Base-by-base conservation (phyloP, 1,284 basidiomycete species). In the Leccinum solheimii region DNA sequence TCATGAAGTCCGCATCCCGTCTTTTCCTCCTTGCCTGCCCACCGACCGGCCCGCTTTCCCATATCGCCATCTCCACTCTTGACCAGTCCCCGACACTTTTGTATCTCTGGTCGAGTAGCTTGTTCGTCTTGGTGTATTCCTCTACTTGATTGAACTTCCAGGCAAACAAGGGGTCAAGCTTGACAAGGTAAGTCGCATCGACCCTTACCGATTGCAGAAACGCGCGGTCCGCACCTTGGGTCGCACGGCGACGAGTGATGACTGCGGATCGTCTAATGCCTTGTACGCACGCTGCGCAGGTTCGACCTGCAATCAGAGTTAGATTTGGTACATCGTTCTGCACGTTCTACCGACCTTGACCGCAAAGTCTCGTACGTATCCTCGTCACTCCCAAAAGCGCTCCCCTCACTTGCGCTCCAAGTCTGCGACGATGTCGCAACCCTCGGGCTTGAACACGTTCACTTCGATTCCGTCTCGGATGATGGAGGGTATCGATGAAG, bases 401-500 rank as follows among this genome's bases (percentile, higher is more conserved):
- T 90, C 81, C 11, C 97, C 97, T 77, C 93, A 87, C 75, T 87
- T 88, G 57, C 75, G 76, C 76, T 96, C 94, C 69, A 98, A 98
- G 49, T 92, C 92, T 61, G 81, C 77, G 4, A 84, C 83, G 5
- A 82, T 88, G 38, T 81, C 77, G 64, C 91, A 94, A 5, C 83
- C 89, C 10, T 86, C 83, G 4, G 97, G 96, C 67, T 82, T 89
- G 81, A 90, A 98, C 11, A 91, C 84, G 75, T 91, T 83, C 48
- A 98, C 81, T 2, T 85, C 82, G 26, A 88, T 82, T 30, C 81
- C 5, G 97, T 99, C 79, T 98, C 94, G 3, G 84, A 81, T 98
- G 97, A 76, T 98, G 95, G 11, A 99, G 83, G 0, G 97, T 99
- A 80, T 99, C 97, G 73, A 97, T 79, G 79, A 98, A 97, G 77